Conservation (phyloP, 345 rosid species). For the Noccaea bulbosa region DNA sequence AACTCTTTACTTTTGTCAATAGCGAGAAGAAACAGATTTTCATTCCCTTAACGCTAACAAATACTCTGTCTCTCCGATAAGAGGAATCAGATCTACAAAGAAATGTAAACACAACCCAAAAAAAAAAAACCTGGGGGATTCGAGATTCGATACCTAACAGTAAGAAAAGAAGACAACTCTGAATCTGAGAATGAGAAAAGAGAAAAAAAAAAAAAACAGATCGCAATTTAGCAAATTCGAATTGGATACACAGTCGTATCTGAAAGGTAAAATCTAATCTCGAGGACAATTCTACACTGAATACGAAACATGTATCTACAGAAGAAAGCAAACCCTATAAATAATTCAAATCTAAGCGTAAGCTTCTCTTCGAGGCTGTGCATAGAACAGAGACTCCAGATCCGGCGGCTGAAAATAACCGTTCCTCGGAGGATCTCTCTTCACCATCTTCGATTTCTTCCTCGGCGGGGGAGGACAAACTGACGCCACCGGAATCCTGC, state of each 20-base stretch:
- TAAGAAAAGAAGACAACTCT: neutral
- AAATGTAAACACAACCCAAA: neutral
- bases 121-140: too few relatives aligned
- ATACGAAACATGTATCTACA: slow-evolving; percentile 36
- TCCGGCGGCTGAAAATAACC: slow-evolving; percentile 78
- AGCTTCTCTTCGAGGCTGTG: slow-evolving; percentile 47
- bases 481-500: slow-evolving; percentile 49
- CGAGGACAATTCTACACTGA: slow-evolving; percentile 21
- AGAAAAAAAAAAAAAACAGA: neutral
- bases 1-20: too few relatives aligned
- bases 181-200: too few relatives aligned
- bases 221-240: neutral
- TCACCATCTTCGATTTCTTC: slow-evolving; percentile 50
- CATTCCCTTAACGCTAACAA: neutral
- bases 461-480: slow-evolving; percentile 75
- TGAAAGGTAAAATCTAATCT: slow-evolving; percentile 11
- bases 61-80: neutral
- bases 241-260: slow-evolving; percentile 2
- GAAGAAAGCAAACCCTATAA: neutral
- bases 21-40: neutral
- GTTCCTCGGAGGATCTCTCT: slow-evolving; percentile 60
- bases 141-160: neutral
- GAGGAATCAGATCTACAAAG: neutral
- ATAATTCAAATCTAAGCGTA: slow-evolving; percentile 42
- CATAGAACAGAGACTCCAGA: slow-evolving; percentile 59